Base-by-base conservation (phyloP, 2,329 filamentous ascomycete genomes). In the Thelonectria olida region DNA sequence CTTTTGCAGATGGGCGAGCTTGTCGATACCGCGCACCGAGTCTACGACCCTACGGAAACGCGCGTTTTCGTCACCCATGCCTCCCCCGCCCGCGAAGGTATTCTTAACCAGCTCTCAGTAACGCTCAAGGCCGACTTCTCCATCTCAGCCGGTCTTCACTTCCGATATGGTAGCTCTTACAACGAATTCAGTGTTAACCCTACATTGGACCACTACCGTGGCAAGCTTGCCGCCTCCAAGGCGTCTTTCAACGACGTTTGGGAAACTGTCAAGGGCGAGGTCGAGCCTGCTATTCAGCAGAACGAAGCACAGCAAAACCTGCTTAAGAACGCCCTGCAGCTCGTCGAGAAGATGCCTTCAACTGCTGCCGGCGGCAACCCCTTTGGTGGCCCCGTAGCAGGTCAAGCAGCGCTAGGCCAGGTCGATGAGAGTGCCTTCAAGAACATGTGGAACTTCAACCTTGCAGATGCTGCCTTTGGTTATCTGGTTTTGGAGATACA, bases 391-490 rank as follows among this genome's bases (percentile, higher is more conserved):
- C 92, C 92, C 27, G 87, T 90, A 54, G 88, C 89, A 50, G 91
- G 90, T 38, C 89, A 88, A 51, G 81, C 85, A 54, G 86, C 88
- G 59, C 90, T 92, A 51, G 96, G 96, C 28, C 92, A 97, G 73
- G 93, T 99, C 17, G 96, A 99, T 66, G 96, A 99, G 82, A 97
- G 94, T 72, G 96, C 96, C 1, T 99, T 99, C 86, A 99, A 99
- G 84, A 99, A 99, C 77, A 98, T 98, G 96, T 99, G 96, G 96
- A 99, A 99, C 79, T 99, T 99, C 81, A 98, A 98, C 78, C 80
- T 99, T 67, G 96, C 96, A 27, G 96, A 99, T 81, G 96, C 96
- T 56, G 95, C 96, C 19, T 99, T 98, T 76, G 96, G 96, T 63
- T 99, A 93, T 84, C 84, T 99, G 52, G 93, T 98, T 15, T 81